Evolutionary conservation across 768 basidiomycete genomes (phyloP), one percentile per base, ranked within the genome.

Genomic region (Lactarius vividus): DNA sequence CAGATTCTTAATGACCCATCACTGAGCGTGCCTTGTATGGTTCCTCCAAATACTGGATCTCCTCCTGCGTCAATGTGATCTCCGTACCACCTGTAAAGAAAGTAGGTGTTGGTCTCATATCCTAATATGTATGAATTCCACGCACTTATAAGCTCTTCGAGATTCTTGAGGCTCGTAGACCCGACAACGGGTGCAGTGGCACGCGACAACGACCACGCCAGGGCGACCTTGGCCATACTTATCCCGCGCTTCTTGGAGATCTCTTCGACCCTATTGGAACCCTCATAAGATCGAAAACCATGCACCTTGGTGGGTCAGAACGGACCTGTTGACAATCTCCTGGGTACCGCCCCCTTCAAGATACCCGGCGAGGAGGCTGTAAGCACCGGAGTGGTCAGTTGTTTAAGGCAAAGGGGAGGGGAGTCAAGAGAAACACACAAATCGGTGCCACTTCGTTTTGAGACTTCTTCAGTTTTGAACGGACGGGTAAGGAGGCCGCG

Each of bases 221-320:
- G 67, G 4, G 82, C 74, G 59, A 83, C 71, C 58, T 81, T 78
- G 0, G 79, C 78, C 80, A 82, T 83, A 59, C 72, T 78, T 23
- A 75, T 68, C 4, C 75, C 75, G 56, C 74, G 77, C 66, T 71
- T 78, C 40, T 71, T 69, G 11, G 81, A 77, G 10, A 81, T 65
- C 66, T 79, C 77, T 68, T 80, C 75, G 53, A 82, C 78, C 16
- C 80, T 79, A 31, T 33, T 33, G 40, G 23, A 37, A 31, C 16
- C 5, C 0, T 16, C 35, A 37, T 56, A 15, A 44, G 10, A 16
- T 11, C 20, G 35, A 23, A 10, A 18, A 16, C 31, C 40, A 18
- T 8, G 20, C 11, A 31, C 16, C 18, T 5, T 28, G 28, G 40
- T 5, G 20, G 29, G n/a, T 35, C 5, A 13, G 4, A 4, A 54